A percentile compares a stretch with the other conserved stretches of the same genome.
These are phyloP conservation scores for Ampelomyces quisqualis DNA, from an alignment of 2,329 filamentous ascomycete genomes.

Conservation along the genomic window DNA sequence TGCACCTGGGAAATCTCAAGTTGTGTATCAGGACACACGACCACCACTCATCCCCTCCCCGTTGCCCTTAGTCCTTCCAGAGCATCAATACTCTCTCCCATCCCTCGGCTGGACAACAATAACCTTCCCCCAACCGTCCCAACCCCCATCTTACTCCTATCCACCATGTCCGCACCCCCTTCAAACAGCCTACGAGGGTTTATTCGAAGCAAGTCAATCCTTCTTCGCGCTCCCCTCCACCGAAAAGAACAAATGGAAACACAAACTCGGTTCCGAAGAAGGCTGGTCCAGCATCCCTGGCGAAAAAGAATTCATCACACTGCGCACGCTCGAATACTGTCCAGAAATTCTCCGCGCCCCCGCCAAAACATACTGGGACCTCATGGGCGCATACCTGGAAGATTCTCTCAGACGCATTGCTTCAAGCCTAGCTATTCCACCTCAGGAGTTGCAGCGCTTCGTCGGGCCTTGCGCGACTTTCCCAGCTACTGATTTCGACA, in stretches of 20 bases:
- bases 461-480: slow-evolving; percentile 29
- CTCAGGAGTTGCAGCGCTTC: slow-evolving; percentile 24
- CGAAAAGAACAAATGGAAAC: slow-evolving; percentile 35
- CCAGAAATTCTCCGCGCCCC: slow-evolving; percentile 34
- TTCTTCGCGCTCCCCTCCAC: slow-evolving; percentile 34
- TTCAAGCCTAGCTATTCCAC: slow-evolving; percentile 20
- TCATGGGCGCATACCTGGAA: slow-evolving; percentile 31
- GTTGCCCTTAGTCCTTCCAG: slow-evolving; percentile 35
- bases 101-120: slow-evolving; percentile 42
- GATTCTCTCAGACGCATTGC: slow-evolving; percentile 28
- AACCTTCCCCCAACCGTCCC: slow-evolving; percentile 28
- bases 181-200: slow-evolving; percentile 28
- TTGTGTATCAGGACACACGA: slow-evolving; percentile 15
- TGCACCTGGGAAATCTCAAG: background rate
- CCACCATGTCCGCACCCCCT: slow-evolving; percentile 26
- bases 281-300: slow-evolving; percentile 40
- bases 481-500: slow-evolving; percentile 20
- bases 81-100: slow-evolving; percentile 34
- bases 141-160: background rate
- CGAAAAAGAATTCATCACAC: slow-evolving; percentile 45
- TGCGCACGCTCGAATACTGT: slow-evolving; percentile 35
- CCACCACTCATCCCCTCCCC: slow-evolving; percentile 25
- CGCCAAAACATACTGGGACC: slow-evolving; percentile 37
- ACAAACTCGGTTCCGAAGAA: slow-evolving; percentile 39
- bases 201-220: slow-evolving; percentile 33